phyloP scores from a whole-genome alignment of 306 rosid species.

The Cucurbita ficifolia region DNA sequence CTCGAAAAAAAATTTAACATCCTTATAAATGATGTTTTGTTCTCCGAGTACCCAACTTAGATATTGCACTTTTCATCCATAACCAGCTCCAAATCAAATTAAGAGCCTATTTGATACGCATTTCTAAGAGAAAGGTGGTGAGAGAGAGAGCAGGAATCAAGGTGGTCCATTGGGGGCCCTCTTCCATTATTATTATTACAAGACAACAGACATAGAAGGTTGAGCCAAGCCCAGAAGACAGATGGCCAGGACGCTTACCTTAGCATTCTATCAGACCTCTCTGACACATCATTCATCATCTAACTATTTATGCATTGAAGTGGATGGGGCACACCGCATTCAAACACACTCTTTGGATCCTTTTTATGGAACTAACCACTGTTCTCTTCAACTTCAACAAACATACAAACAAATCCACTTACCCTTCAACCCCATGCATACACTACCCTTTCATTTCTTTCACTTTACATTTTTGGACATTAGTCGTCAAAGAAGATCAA shows the following conservation, averaged over 20 bases:
- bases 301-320: background rate
- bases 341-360: background rate
- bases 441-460: background rate
- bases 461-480: background rate
- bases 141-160: background rate
- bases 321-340: too few species aligned
- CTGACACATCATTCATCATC: constrained; percentile 3
- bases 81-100: too few species aligned
- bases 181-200: background rate
- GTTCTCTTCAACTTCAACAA: background rate
- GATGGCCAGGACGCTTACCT: background rate
- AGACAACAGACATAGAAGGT: constrained; percentile 4
- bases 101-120: background rate
- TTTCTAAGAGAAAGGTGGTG: background rate
- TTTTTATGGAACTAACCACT: constrained; percentile 3
- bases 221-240: background rate
- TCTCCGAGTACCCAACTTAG: too few species aligned
- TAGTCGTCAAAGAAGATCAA: background rate
- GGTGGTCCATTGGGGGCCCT: background rate
- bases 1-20: too few species aligned
- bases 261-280: background rate
- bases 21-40: too few species aligned
- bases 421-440: background rate
- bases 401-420: background rate
- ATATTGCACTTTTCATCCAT: too few species aligned